phyloP scores from a whole-genome alignment of 139 green algal species.

The Chlamydomonas asymmetrica region DNA sequence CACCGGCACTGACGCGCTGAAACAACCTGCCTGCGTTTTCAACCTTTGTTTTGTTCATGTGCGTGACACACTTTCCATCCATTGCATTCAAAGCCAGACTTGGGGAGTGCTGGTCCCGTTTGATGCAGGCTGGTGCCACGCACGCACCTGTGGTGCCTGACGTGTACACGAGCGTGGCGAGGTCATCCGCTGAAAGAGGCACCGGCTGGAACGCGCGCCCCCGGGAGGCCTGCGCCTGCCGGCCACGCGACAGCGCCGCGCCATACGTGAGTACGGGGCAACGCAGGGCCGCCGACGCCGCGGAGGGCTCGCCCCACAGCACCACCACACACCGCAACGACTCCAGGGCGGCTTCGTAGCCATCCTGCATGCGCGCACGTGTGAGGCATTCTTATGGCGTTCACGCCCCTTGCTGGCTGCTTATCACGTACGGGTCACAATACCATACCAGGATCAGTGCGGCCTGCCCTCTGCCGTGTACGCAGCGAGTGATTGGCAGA shows the following conservation, averaged over 20 bases:
- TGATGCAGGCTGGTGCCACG: neutral
- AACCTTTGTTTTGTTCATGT: too few relatives aligned
- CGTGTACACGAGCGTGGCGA: slow-evolving; percentile 84
- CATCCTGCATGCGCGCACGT: slow-evolving; percentile 15
- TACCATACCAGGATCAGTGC: too few relatives aligned
- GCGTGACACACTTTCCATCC: neutral
- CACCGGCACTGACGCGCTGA: neutral
- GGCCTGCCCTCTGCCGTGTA: too few relatives aligned
- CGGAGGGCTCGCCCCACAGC: slow-evolving; percentile 70
- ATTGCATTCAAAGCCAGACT: neutral
- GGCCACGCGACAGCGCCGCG: slow-evolving; percentile 47
- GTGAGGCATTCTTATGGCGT: neutral
- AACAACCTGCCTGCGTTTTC: neutral
- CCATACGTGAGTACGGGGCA: slow-evolving; percentile 60
- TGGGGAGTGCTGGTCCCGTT: neutral
- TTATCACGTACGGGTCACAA: too few relatives aligned
- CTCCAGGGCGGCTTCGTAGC: neutral
- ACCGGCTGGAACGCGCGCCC: neutral
- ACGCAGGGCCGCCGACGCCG: slow-evolving; percentile 2
- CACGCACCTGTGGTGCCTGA: slow-evolving; percentile 72
- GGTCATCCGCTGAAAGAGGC: slow-evolving; percentile 14
- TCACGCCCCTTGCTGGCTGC: too few relatives aligned
- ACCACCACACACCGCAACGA: slow-evolving; percentile 72
- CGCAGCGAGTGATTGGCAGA: neutral
- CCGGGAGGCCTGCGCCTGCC: neutral